phyloP scores from a whole-genome alignment of 768 basidiomycete genomes.

The Mycena maculata region DNA sequence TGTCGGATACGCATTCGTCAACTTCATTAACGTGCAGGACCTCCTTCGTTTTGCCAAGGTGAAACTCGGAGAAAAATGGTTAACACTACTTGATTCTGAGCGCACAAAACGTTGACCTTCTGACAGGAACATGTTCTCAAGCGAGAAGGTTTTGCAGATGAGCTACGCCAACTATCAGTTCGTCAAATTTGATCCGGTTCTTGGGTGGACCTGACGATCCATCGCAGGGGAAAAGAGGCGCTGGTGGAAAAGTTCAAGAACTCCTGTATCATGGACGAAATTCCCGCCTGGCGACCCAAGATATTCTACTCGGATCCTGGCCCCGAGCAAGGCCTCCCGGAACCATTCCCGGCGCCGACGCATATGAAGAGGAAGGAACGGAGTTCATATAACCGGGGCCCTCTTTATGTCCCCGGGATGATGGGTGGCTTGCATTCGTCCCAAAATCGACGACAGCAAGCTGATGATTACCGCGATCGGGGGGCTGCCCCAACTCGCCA shows the following conservation, averaged over 20 bases:
- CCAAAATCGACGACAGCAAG: constrained; percentile 26
- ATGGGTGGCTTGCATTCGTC: constrained; percentile 33
- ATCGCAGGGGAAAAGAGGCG: constrained; percentile 83
- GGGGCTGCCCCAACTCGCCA: constrained; percentile 13
- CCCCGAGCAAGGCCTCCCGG: constrained; percentile 75
- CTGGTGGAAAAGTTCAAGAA: constrained; percentile 94
- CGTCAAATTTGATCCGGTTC: constrained; percentile 44
- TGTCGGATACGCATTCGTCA: constrained; percentile 89
- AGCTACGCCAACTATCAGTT: constrained; percentile 94
- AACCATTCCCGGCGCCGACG: constrained; percentile 86
- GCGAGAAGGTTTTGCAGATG: constrained; percentile 91
- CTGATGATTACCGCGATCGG: constrained; percentile 25
- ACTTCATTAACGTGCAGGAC: constrained; percentile 85
- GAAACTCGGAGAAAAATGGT: constrained; percentile 87
- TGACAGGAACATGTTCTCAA: constrained; percentile 89
- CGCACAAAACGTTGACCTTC: constrained; percentile 11
- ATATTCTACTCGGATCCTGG: constrained; percentile 84
- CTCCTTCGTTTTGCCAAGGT: constrained; percentile 79
- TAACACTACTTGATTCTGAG: constrained; percentile 27
- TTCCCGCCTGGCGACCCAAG: constrained; percentile 84
- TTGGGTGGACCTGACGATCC: constrained; percentile 4
- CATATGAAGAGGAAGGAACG: constrained; percentile 85
- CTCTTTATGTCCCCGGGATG: constrained; percentile 68
- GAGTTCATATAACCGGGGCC: constrained; percentile 82
- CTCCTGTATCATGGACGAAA: constrained; percentile 66